Evolutionary conservation across 129 eudicot species (phyloP).

Genomic region (Chrysanthemum makinoi): DNA sequence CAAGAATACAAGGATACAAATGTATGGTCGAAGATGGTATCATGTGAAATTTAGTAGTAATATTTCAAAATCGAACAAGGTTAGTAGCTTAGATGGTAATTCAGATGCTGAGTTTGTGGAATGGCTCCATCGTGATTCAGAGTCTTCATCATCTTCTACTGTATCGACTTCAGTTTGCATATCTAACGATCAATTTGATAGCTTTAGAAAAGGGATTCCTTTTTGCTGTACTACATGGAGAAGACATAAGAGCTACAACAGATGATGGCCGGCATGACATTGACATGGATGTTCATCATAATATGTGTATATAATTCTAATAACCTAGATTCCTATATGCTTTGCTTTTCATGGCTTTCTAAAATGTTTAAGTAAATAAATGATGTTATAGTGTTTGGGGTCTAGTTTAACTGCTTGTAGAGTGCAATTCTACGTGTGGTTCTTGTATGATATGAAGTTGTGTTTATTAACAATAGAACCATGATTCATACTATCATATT

Average conservation of each 20-base stretch:
- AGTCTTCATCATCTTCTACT: slow-evolving; percentile 17
- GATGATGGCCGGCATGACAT: too few relatives aligned
- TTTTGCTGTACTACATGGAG: slow-evolving; percentile 39
- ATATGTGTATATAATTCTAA: too few relatives aligned
- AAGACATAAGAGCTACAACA: slow-evolving; percentile 15
- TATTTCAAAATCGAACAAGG: slow-evolving; percentile 23
- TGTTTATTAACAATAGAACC: too few relatives aligned
- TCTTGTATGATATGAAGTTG: too few relatives aligned
- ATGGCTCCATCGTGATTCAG: slow-evolving; percentile 26
- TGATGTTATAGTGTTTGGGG: too few relatives aligned
- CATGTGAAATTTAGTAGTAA: slow-evolving; percentile 13
- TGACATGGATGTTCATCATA: too few relatives aligned
- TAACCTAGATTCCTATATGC: too few relatives aligned
- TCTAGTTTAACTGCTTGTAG: too few relatives aligned
- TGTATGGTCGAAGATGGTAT: slow-evolving; percentile 16
- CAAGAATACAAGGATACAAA: slow-evolving; percentile 24
- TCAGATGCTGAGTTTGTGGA: slow-evolving; percentile 26
- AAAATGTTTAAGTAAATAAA: too few relatives aligned
- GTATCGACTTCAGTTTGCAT: slow-evolving; percentile 20
- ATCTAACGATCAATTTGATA: slow-evolving; percentile 26
- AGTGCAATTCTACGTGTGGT: too few relatives aligned
- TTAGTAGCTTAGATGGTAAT: slow-evolving; percentile 27
- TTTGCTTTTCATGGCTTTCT: too few relatives aligned
- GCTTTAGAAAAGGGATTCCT: slow-evolving; percentile 31
- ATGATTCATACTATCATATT: too few relatives aligned